Evolutionary conservation across 202 grass and related monocot species (phyloP), one percentile per base, ranked within the genome.

Genomic region (Elaeis oleifera): DNA sequence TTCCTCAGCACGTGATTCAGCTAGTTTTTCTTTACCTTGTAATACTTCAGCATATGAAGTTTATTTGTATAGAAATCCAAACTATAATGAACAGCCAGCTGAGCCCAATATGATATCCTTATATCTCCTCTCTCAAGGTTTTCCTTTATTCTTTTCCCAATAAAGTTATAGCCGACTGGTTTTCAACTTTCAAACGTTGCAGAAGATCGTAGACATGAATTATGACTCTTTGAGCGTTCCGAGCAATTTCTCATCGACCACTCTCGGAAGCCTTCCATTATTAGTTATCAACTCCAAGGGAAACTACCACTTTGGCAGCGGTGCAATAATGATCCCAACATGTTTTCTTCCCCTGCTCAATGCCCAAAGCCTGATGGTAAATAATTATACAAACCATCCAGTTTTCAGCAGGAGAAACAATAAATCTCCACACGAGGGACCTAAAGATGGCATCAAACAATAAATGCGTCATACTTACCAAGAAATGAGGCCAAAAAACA

Each of bases 211-310:
- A 22, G 51, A 17, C 56, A 23, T 54, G 32, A 73, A 50, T 18
- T 56, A 57, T 56, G 18, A 74, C 62, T 74, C 60, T 74, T 74
- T 74, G 59, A 16, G 54, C 16, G 63, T 73, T 58, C 58, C 60
- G 64, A 54, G 70, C 70, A 73, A 73, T 73, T 50, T 63, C 19
- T 27, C 16, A 29, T 73, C 29, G 60, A 74, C 60, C 53, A 48
- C 54, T 56, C 23, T 36, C 19, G 51, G 64, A 56, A 81, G 70
- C 51, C 51, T 63, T 74, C 23, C 78, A 86, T 78, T 71, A 71
- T 75, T 58, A 60, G 58, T 29, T 22, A 23, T 13, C 65, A 61
- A 68, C 53, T 55, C 65, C 65, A 70, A 50, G 73, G 36, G 61
- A 67, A 56, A 70, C 60, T 32, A 63, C 50, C 50, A 78, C 74